These are phyloP conservation scores for Thinopyrum elongatum DNA, from an alignment of 176 grass and related monocot genomes.

Conservation along the genomic window DNA sequence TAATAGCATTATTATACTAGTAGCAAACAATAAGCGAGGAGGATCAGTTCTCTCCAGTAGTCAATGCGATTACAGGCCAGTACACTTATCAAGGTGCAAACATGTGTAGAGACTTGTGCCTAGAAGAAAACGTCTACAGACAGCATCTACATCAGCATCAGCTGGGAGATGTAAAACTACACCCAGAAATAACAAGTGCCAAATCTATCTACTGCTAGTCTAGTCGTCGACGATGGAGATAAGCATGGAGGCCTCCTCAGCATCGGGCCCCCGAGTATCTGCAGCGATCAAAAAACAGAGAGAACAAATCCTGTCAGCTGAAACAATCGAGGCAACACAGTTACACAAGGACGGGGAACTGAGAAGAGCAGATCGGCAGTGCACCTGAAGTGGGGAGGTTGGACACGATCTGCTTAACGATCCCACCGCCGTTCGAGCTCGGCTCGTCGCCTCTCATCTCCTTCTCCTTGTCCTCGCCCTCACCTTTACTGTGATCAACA, in stretches of 20 bases:
- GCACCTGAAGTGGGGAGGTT: slow-evolving; percentile 35
- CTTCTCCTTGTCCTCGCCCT: not conserved
- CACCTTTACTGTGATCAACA: not conserved
- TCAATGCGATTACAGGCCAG: slow-evolving; percentile 6
- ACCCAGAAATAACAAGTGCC: not conserved
- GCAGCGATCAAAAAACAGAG: not conserved
- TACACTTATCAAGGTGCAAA: slow-evolving; percentile 2
- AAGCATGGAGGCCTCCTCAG: slow-evolving; percentile 58
- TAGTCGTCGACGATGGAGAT: slow-evolving; percentile 61
- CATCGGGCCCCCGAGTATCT: slow-evolving; percentile 38
- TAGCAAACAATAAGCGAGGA: not conserved
- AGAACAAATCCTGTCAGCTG: not conserved
- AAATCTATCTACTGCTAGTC: slow-evolving; percentile 6
- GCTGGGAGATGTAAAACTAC: not conserved
- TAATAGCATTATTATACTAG: no score
- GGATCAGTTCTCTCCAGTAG: not conserved
- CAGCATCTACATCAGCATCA: no score
- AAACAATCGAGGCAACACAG: not conserved
- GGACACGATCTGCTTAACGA: slow-evolving; percentile 39
- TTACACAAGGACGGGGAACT: not conserved
- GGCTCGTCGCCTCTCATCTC: not conserved
- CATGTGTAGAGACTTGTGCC: no score
- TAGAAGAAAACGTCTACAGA: no score
- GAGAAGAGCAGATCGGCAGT: not conserved
- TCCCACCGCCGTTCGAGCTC: not conserved